A percentile compares a stretch with the other conserved stretches of the same genome.
Evolutionary conservation across 768 basidiomycete species (phyloP).

Genomic region (Tubosaeta brunneosetosa): DNA sequence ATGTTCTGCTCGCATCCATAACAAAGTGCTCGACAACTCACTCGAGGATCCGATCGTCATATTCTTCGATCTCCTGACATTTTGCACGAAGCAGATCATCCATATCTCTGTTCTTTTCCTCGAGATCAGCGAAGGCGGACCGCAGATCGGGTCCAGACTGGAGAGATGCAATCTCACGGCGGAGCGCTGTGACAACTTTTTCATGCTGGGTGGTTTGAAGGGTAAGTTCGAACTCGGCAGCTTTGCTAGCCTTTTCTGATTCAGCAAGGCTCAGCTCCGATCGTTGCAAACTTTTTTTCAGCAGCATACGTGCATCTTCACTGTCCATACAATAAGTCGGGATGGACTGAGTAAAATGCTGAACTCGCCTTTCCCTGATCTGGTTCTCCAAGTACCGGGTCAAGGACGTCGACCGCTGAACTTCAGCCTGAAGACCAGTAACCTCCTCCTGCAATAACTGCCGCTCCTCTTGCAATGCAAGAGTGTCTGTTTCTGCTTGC

Average conservation of each 20-base stretch:
- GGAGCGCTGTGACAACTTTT: constrained; percentile 54
- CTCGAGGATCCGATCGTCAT: constrained; percentile 79
- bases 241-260: constrained; percentile 54
- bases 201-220: constrained; percentile 64
- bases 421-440: constrained; percentile 58
- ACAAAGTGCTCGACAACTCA: constrained; percentile 27
- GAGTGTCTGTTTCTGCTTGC: constrained; percentile 34
- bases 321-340: constrained; percentile 33
- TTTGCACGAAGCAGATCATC: constrained; percentile 66
- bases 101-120: constrained; percentile 71
- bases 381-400: constrained; percentile 61
- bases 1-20: constrained; percentile 2
- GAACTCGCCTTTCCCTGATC: constrained; percentile 53
- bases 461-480: constrained; percentile 32
- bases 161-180: constrained; percentile 50
- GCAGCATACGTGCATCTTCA: constrained; percentile 39
- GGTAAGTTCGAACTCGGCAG: constrained; percentile 62
- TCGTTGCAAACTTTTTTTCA: constrained; percentile 39
- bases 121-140: constrained; percentile 51
- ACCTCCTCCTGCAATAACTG: constrained; percentile 40
- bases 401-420: constrained; percentile 59
- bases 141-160: constrained; percentile 53
- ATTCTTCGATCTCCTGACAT: constrained; percentile 76
- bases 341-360: background rate
- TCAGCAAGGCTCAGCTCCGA: constrained; percentile 43